A percentile compares a stretch with the other conserved stretches of the same genome.
phyloP scores from a whole-genome alignment of 306 rosid species.

The Prinsepia uniflora region DNA sequence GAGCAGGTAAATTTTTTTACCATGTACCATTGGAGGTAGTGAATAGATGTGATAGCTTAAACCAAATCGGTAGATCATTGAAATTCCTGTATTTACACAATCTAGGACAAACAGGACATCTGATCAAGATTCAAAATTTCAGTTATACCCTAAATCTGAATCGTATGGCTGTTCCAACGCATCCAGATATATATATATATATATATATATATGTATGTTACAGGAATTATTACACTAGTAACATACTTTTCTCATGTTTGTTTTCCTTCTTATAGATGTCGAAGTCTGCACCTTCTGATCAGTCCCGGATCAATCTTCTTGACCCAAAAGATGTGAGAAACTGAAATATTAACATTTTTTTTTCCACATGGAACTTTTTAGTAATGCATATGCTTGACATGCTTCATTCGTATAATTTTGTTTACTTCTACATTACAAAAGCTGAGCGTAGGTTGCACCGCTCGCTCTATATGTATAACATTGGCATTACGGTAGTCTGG shows the following conservation, averaged over 20 bases:
- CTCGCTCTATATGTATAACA: too few relatives aligned
- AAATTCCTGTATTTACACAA: background rate
- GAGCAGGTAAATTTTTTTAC: background rate
- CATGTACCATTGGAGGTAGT: background rate
- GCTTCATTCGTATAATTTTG: background rate
- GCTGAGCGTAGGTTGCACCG: background rate
- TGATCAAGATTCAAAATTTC: background rate
- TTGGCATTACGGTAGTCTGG: background rate
- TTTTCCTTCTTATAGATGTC: slow-evolving; percentile 72
- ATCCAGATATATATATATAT: too few relatives aligned
- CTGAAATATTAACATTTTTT: slow-evolving; percentile 9
- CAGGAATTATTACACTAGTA: background rate
- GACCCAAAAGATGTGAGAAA: slow-evolving; percentile 85
- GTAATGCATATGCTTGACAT: background rate
- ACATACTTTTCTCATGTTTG: background rate
- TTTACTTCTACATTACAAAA: background rate
- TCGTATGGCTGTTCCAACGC: background rate
- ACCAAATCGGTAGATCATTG: background rate
- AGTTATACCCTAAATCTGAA: background rate
- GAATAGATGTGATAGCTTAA: background rate
- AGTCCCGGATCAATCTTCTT: slow-evolving; percentile 89
- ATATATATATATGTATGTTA: background rate
- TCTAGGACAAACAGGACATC: background rate
- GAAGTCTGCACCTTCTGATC: slow-evolving; percentile 96
- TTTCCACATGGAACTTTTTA: background rate